A percentile compares a stretch with the other conserved stretches of the same genome.
Conservation (phyloP, 257 asterid genomes). For the Solanum clarkiae region DNA sequence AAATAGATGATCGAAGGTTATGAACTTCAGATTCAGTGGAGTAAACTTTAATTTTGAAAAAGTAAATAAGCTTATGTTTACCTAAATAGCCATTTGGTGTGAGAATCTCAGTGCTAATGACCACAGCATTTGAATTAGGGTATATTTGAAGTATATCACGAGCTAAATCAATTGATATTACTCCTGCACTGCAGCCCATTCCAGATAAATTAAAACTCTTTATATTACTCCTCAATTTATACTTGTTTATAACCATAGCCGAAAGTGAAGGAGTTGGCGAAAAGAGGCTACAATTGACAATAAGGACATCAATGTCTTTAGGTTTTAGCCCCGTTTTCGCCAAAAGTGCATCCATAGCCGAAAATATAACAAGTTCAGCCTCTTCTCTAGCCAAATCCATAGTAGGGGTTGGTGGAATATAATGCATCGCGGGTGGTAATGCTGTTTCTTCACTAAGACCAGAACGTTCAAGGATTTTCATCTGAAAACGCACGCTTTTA, state of each 20-base stretch:
- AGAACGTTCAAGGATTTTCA: conserved; percentile 46
- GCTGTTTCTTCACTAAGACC: conserved; percentile 57
- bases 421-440: conserved; percentile 20
- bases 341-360: conserved; percentile 6
- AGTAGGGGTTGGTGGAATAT: conserved; percentile 12
- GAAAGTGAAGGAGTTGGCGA: conserved; percentile 18
- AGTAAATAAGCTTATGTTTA: not conserved
- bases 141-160: conserved; percentile 36
- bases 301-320: conserved; percentile 16
- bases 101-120: conserved; percentile 29
- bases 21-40: too few relatives aligned
- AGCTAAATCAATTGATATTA: conserved; percentile 45
- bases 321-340: conserved; percentile 12
- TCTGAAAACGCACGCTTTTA: conserved; percentile 35
- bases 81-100: conserved; percentile 11
- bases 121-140: conserved; percentile 40
- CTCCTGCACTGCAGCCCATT: conserved; percentile 34
- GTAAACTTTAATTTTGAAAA: not conserved
- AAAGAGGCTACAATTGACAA: conserved; percentile 21
- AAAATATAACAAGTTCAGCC: conserved; percentile 15
- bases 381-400: conserved; percentile 12
- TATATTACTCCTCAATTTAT: conserved; percentile 15
- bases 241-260: conserved; percentile 19
- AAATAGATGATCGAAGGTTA: not conserved
- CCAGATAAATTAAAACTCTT: conserved; percentile 20